Evolutionary conservation across 768 basidiomycete species (phyloP), one percentile per base, ranked within the genome.

Genomic region (Russula virescens): DNA sequence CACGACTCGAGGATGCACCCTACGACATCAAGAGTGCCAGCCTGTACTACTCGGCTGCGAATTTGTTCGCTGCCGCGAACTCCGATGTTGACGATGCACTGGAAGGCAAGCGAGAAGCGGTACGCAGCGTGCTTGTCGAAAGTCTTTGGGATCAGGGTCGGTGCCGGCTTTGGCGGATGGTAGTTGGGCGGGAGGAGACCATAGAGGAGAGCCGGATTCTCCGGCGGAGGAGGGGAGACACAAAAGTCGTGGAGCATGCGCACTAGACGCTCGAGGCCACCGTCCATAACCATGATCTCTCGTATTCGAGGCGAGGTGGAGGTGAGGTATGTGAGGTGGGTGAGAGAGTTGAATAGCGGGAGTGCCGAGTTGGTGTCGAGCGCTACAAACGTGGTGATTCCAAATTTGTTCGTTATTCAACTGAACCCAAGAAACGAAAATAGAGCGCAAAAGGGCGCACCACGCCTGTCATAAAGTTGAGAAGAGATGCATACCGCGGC

Each of bases 251-350:
- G 89, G 11, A 96, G 80, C 65, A 99, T 92, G 61, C 90, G 84
- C 16, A 98, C 90, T 34, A 99, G 87, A 16, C 96, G 88, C 72
- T 99, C 97, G 19, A 99, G 85, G 1, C 97, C 97, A 51, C 97
- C 97, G 71, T 98, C 96, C 82, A 90, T 87, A 31, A 94, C 96
- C 83, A 99, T 91, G 69, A 97, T 98, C 76, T 99, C 97, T 62
- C 96, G 88, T 76, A 99, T 98, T 58, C 94, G 86, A 2, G 97
- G 95, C 0, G 95, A 97, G 7, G 97, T 98, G 1, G 93, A 94
- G 9, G 96, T 98, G 66, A 99, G 88, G 76, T 97, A 95, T 54
- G 91, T 90, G 60, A 98, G 88, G 77, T 97, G 94, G 34, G 91
- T 94, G 56, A 98, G 86, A 45, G 95, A 98, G 78, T 97, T 97